phyloP scores from a whole-genome alignment of 108 stramenopile species.

The Epipyxis sp. region DNA sequence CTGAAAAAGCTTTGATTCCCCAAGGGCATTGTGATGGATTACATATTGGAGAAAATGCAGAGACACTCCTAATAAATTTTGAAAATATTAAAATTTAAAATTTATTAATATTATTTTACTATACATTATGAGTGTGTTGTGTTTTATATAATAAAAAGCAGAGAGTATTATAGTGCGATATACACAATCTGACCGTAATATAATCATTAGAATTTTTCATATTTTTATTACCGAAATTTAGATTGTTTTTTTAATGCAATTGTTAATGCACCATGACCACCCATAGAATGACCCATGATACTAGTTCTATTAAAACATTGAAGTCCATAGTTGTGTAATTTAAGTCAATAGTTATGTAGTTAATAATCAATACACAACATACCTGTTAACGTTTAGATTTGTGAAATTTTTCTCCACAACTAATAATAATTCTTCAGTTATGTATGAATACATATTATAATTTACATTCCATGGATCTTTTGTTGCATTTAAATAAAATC shows the following conservation, averaged over 20 bases:
- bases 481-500: slow-evolving; percentile 96
- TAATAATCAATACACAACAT: too few relatives aligned
- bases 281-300: slow-evolving; percentile 88
- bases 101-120: too few relatives aligned
- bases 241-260: slow-evolving; percentile 65
- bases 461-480: slow-evolving; percentile 66
- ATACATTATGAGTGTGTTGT: too few relatives aligned
- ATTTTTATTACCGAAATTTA: too few relatives aligned
- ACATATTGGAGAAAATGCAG: slow-evolving; percentile 90
- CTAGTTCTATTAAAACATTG: slow-evolving; percentile 54
- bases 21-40: slow-evolving; percentile 87
- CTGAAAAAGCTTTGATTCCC: slow-evolving; percentile 92
- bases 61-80: slow-evolving; percentile 62
- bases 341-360: too few relatives aligned
- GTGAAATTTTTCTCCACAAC: slow-evolving; percentile 30
- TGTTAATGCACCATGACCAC: slow-evolving; percentile 83
- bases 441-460: slow-evolving; percentile 93
- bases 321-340: too few relatives aligned
- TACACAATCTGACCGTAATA: too few relatives aligned
- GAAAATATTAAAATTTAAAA: too few relatives aligned
- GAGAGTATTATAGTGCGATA: too few relatives aligned
- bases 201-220: too few relatives aligned
- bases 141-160: too few relatives aligned
- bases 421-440: slow-evolving; percentile 48
- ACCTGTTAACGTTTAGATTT: too few relatives aligned